Base-by-base conservation (phyloP, 2,329 filamentous ascomycete species). In the Macrophomina phaseolina region DNA sequence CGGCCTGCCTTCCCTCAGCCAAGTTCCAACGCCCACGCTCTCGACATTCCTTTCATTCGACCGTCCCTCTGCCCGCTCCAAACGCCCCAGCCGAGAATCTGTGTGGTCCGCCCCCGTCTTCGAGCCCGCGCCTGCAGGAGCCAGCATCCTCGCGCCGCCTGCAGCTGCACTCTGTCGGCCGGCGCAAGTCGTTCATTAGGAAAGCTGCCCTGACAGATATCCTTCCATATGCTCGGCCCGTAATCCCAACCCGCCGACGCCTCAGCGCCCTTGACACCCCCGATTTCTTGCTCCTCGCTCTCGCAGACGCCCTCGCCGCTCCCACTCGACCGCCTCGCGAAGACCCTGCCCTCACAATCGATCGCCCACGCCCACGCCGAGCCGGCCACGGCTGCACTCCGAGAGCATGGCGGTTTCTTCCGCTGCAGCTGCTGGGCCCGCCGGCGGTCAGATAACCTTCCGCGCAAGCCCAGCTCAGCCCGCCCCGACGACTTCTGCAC, bases 351-450 rank as follows among this genome's bases (percentile, higher is more conserved):
- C 36, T 46, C 58, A 55, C 49, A 60, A 38, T 60, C 64, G 42
- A 52, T 30, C 12, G 18, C 46, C 36, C 14, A 45, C 40, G 28
- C 7, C 23, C 16, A n/a, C 45, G n/a, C 45, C 56, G 23, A 52
- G 49, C 56, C 48, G 56, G 38, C 34, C 40, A 62, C 65, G 56
- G 65, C 56, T 67, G 58, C 53, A 52, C 68, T 68, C 69, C 62
- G 56, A 61, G 56, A 69, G 23, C 65, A 79, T 79, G 77, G 76
- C 73, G 73, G 77, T 79, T 71, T 74, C 75, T 68, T 71, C 76
- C 67, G 73, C 71, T 61, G 77, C 75, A 65, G 70, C 75, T 67
- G 72, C 71, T 65, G 77, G 75, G 48, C 73, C 74, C 38, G 68
- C 73, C 69, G 73, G 76, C 66, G 76, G 56, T 48, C 65, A 67